Evolutionary conservation across 192 early-diverging fungal species (phyloP).

Genomic region (Backusella psychrophila): DNA sequence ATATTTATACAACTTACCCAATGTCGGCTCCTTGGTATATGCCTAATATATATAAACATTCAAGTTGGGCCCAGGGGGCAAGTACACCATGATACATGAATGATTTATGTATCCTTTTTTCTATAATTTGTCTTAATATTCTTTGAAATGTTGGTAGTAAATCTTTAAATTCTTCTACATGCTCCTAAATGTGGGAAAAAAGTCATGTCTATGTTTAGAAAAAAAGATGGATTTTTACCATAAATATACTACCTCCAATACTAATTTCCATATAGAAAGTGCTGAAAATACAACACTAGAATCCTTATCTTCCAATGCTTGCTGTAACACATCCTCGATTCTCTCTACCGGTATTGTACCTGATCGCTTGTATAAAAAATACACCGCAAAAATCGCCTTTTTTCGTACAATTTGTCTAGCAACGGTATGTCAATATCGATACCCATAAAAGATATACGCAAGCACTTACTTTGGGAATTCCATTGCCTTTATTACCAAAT

Average conservation of each 20-base stretch:
- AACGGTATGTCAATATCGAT: background rate
- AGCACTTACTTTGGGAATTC: conserved; percentile 43
- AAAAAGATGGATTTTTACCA: too few species aligned
- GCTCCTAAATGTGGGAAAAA: conserved; percentile 16
- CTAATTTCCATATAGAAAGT: conserved; percentile 35
- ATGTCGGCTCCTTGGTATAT: conserved; percentile 1
- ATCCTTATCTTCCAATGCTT: conserved; percentile 44
- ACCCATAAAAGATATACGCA: background rate
- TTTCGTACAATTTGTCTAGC: conserved; percentile 48
- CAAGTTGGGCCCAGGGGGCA: conserved; percentile 56
- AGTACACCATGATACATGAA: conserved; percentile 52
- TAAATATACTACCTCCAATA: background rate
- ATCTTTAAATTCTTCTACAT: conserved; percentile 32
- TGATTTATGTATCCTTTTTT: conserved; percentile 41
- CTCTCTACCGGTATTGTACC: conserved; percentile 28
- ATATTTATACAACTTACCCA: conserved; percentile 16
- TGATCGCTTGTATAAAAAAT: conserved; percentile 37
- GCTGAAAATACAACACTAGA: conserved; percentile 46
- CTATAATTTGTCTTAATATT: conserved; percentile 47
- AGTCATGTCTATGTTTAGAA: too few species aligned
- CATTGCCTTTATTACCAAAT: conserved; percentile 37
- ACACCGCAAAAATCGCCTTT: conserved; percentile 44
- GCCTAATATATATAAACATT: conserved; percentile 43
- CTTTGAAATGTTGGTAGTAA: conserved; percentile 35
- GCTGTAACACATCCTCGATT: conserved; percentile 37